phyloP scores from a whole-genome alignment of 2,329 filamentous ascomycete species.

The Didymellaceae sp. region DNA sequence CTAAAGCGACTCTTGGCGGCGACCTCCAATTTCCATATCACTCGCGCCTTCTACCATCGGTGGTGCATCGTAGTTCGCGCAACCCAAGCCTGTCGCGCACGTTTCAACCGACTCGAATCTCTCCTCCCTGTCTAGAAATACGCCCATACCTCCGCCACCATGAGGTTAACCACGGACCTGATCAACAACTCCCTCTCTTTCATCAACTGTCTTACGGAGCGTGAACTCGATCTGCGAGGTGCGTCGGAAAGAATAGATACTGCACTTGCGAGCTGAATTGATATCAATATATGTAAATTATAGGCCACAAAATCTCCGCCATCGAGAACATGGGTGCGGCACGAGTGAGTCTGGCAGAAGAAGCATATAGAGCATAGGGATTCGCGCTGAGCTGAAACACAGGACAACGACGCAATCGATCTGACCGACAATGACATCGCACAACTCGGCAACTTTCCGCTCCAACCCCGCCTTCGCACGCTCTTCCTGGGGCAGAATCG shows the following conservation, averaged over 20 bases:
- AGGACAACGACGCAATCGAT: conserved; percentile 97
- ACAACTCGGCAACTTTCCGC: conserved; percentile 87
- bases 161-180: conserved; percentile 95
- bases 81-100: not conserved
- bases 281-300: conserved; percentile 69
- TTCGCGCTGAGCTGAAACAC: conserved; percentile 1
- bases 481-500: conserved; percentile 91
- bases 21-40: conserved; percentile 10
- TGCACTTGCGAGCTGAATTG: conserved; percentile 89
- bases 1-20: conserved; percentile 12
- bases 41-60: conserved; percentile 1
- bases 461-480: conserved; percentile 85
- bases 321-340: conserved; percentile 98
- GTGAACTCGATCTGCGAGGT: conserved; percentile 99
- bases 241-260: conserved; percentile 97
- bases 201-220: conserved; percentile 97
- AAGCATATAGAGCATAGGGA: not conserved
- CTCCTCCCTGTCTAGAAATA: not conserved
- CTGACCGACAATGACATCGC: conserved; percentile 98
- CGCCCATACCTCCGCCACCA: conserved; percentile 52
- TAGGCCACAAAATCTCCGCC: conserved; percentile 96
- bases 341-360: conserved; percentile 67
- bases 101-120: not conserved
- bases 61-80: not conserved
- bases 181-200: conserved; percentile 95